Base-by-base conservation (phyloP, 805 yeast species). In the Yamadazyma sp. region DNA sequence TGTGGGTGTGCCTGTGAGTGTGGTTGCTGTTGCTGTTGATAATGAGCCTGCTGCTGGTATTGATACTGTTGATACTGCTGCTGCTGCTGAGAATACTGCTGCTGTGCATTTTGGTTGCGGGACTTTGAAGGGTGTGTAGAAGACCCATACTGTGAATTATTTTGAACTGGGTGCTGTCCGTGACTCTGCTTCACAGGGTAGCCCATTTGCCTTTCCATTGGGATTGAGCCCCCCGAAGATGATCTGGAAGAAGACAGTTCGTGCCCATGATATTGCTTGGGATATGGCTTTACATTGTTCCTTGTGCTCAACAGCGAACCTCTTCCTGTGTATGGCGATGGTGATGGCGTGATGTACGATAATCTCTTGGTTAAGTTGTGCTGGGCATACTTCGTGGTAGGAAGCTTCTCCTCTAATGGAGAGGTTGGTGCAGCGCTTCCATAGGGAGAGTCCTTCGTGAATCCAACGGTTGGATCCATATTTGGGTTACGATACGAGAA, bases 401-500 rank as follows among this genome's bases (percentile, higher is more conserved):
- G 37, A 5, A 46, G 24, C 15, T 43, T 46, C 16, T 40, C 47
- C 10, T 46, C 46, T 23, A 43, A 34, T 10, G 50, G 41, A 9
- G 47, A 43, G 7, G 39, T 26, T 3, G 44, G 37, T 8, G 34
- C 44, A 2, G 46, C 46, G n/a, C 35, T 17, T 7, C 46, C 47
- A 29, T 46, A 46, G 2, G 50, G 50, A 23, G 47, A 41, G 25
- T 40, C 45, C 13, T 37, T 37, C 11, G 41, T 32, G 26, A 46
- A 31, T 28, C 44, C 42, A 31, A 37, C 24, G 11, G 50, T 41
- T 6, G 45, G 39, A 19, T 38, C 42, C 6, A 38, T 16, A 22
- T 36, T 41, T 7, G 45, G 50, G 29, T 49, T 56, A 19, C 59
- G 53, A 44, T 66, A 66, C 30, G 55, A 56, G 48, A 66, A 67